Base-by-base conservation (phyloP, 345 rosid genomes). In the Cardiospermum halicacabum region DNA sequence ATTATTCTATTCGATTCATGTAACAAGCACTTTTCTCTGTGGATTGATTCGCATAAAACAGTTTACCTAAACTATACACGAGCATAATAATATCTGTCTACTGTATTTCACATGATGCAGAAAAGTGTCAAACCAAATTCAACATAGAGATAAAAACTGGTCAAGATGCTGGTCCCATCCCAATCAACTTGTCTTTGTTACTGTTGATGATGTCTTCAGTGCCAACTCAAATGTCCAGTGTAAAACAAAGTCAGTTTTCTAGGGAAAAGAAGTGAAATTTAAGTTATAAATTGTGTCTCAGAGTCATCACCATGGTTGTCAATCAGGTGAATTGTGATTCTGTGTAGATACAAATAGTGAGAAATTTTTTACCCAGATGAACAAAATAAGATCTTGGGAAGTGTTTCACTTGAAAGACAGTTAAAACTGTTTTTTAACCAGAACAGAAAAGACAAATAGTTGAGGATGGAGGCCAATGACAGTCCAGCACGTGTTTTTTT, bases 101-200 rank as follows among this genome's bases (percentile, higher is more conserved):
- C n/a, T n/a, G n/a, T n/a, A n/a, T n/a, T n/a, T 34, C 39, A 34
- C 39, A 34, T 34, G 36, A 32, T 15, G 7, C 26, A 31, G 60
- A 26, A 27, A 2, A 61, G 56, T 66, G 58, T 25, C 77, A 62
- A 43, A n/a, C n/a, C n/a, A n/a, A n/a, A n/a, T n/a, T n/a, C n/a
- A n/a, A n/a, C n/a, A n/a, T n/a, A n/a, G n/a, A n/a, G n/a, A n/a
- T n/a, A n/a, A n/a, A n/a, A n/a, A n/a, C n/a, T n/a, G n/a, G n/a
- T n/a, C n/a, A n/a, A n/a, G n/a, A n/a, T n/a, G n/a, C n/a, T n/a
- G n/a, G n/a, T n/a, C n/a, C n/a, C n/a, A 68, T 68, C 60, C 50
- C 61, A n/a, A 42, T 72, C 73, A 31, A 1, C 37, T 64, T 60
- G 68, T 68, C 68, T 18, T 15, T 51, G 64, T 72, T 71, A 70